These are phyloP conservation scores for Thelonectria blattea DNA, from an alignment of 2,329 filamentous ascomycete genomes.

Conservation along the genomic window DNA sequence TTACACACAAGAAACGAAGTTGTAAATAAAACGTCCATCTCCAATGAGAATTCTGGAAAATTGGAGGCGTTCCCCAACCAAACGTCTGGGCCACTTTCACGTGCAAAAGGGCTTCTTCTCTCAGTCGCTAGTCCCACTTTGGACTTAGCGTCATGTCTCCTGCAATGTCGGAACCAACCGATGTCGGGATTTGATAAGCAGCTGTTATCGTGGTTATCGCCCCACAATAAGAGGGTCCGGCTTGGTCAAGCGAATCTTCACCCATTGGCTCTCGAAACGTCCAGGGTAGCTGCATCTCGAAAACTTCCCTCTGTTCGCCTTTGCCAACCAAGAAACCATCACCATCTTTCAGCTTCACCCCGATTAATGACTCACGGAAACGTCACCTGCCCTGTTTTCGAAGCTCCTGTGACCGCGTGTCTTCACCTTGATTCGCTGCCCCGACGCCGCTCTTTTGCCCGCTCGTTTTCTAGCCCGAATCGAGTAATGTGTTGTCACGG, in stretches of 20 bases:
- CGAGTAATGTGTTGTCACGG: constrained; percentile 14
- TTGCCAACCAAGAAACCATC: neutral
- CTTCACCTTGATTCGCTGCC: neutral
- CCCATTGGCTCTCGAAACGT: neutral
- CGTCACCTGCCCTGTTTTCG: neutral
- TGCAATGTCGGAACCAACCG: constrained; percentile 25
- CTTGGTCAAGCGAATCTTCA: neutral
- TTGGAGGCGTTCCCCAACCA: constrained; percentile 28
- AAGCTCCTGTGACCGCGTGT: constrained; percentile 2
- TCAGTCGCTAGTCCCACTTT: constrained; percentile 5
- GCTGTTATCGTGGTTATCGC: neutral
- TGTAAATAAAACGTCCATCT: neutral
- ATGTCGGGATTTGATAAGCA: constrained; percentile 5
- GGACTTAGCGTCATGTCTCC: neutral
- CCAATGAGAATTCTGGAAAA: neutral
- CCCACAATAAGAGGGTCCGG: constrained; percentile 1
- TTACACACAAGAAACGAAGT: no score
- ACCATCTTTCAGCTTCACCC: neutral
- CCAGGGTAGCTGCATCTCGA: neutral
- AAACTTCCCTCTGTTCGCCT: neutral
- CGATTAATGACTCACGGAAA: neutral
- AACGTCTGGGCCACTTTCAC: constrained; percentile 36
- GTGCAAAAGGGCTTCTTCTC: constrained; percentile 23
- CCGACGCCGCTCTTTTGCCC: neutral
- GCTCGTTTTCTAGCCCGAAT: neutral